Base-by-base conservation (phyloP, 2,329 filamentous ascomycete species). In the Pseudocercospora cruenta region DNA sequence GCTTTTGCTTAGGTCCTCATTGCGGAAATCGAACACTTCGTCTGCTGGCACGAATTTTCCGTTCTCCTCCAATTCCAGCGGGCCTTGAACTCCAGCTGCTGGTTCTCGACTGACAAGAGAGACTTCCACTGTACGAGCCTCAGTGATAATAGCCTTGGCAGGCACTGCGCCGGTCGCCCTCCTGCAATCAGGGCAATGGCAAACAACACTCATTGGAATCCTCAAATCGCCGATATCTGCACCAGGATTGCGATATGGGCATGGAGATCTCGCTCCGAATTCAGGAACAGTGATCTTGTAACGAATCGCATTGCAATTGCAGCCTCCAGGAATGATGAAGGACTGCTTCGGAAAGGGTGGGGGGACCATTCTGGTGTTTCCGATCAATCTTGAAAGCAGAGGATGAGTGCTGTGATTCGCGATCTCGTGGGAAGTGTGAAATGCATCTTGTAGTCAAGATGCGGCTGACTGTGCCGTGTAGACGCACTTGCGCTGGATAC, bases 301-400 rank as follows among this genome's bases (percentile, higher is more conserved):
- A 31, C 65, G 59, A 39, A 67, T 60, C 24, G 67, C 67, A 22
- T 57, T 51, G 62, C 64, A 67, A 43, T 65, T 65, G 62, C 67
- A 69, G 10, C 62, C 67, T 47, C 65, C 62, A 16, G 61, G 28
- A 16, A 70, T 61, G 33, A 49, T 33, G 31, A 57, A 63, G 14
- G 54, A 39, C 5, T 47, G 24, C 43, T 58, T 54, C 36, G 61
- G 54, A 21, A 36, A 28, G 22, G 5, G 22, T 24, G 54, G 45
- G 10, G 22, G 49, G 58, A 43, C 22, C 62, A 63, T 63, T 31
- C 9, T 57, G 47, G 16, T 43, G 51, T 49, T 45, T 47, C 21
- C n/a, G 16, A 47, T 47, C 28, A 31, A 31, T 8, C 4, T 5
- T 8, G 1, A 31, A 31, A 31, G 28, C 28, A 16, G 39, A 19